Evolutionary conservation across 1,139 yeast genomes (phyloP).

Genomic region (Waltiozyma sp.): DNA sequence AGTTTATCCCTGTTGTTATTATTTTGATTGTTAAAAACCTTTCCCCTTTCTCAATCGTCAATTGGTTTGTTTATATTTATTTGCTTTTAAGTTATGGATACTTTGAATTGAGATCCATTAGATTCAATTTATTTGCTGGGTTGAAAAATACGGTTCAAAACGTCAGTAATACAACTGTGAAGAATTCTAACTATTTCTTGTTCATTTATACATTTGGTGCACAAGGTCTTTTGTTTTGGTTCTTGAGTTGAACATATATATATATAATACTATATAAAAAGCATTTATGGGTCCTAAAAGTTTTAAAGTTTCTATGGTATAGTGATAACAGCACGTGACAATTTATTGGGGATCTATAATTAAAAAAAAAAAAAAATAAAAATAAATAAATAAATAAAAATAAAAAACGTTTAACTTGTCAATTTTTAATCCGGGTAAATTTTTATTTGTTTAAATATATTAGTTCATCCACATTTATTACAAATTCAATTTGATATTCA

Average conservation of each 20-base stretch:
- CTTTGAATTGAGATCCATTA: slow-evolving; percentile 73
- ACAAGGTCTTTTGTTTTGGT: slow-evolving; percentile 56
- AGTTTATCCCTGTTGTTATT: slow-evolving; percentile 69
- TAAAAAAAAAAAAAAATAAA: too few relatives aligned
- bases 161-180: slow-evolving; percentile 56
- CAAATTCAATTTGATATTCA: too few relatives aligned
- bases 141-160: slow-evolving; percentile 42
- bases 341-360: too few relatives aligned
- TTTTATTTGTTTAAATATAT: too few relatives aligned
- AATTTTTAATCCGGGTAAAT: too few relatives aligned
- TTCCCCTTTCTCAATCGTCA: slow-evolving; percentile 26
- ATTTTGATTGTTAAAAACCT: slow-evolving; percentile 28
- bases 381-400: too few relatives aligned
- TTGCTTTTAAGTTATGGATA: slow-evolving; percentile 49
- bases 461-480: too few relatives aligned
- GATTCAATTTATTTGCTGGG: slow-evolving; percentile 61
- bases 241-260: slow-evolving; percentile 23
- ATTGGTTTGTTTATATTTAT: slow-evolving; percentile 33
- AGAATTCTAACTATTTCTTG: slow-evolving; percentile 76
- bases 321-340: too few relatives aligned
- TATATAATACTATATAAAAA: too few relatives aligned
- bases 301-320: too few relatives aligned
- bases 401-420: too few relatives aligned
- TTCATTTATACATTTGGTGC: slow-evolving; percentile 77
- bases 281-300: too few relatives aligned